These are phyloP conservation scores for Pichia exigua DNA, from an alignment of 805 yeast species.

Conservation along the genomic window DNA sequence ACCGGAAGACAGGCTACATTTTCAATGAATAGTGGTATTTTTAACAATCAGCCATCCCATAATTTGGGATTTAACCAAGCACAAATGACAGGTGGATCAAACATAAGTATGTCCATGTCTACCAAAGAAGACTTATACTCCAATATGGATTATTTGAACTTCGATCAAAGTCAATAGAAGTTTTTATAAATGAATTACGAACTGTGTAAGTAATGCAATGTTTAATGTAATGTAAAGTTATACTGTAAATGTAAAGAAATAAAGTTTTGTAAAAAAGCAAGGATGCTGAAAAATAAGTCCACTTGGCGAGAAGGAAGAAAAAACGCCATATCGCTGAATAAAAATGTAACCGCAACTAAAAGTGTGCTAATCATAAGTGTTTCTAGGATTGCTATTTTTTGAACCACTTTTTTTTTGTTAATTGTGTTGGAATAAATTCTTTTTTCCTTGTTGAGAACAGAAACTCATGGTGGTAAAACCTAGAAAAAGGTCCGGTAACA, in stretches of 20 bases:
- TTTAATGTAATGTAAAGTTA: not conserved
- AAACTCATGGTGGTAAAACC: not conserved
- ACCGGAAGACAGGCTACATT: constrained; percentile 13
- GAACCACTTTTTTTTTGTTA: not conserved
- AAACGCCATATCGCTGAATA: not conserved
- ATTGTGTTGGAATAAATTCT: not conserved
- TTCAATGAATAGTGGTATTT: constrained; percentile 2
- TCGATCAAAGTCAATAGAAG: constrained; percentile 10
- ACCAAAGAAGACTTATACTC: constrained; percentile 20
- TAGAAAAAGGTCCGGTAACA: not conserved
- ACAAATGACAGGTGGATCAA: constrained; percentile 26
- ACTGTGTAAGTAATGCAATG: not conserved
- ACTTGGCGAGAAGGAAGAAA: not conserved
- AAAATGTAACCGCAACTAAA: not conserved
- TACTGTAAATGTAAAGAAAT: not conserved
- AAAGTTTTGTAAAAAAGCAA: not conserved
- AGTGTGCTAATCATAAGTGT: not conserved
- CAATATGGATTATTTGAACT: constrained; percentile 24
- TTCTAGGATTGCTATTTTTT: not conserved
- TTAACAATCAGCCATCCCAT: not conserved
- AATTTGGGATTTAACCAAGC: constrained; percentile 17
- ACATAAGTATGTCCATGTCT: constrained; percentile 10
- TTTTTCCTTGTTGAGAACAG: not conserved
- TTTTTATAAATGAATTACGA: constrained; percentile 22
- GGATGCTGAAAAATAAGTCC: not conserved